These are phyloP conservation scores for Phytophthora multivora DNA, from an alignment of 352 stramenopile species.

Conservation along the genomic window DNA sequence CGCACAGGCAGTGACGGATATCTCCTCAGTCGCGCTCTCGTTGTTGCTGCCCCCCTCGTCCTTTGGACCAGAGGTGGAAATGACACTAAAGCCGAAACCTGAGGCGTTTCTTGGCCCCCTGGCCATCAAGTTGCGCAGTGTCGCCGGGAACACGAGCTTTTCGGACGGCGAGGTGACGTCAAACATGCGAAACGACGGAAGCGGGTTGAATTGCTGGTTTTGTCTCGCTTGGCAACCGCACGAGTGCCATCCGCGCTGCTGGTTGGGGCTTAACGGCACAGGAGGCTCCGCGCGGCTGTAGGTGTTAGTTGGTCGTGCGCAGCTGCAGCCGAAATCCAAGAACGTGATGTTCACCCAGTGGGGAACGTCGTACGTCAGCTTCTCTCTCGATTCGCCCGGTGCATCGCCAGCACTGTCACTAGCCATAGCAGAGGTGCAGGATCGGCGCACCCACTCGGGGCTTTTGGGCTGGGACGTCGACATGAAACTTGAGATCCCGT, in stretches of 20 bases:
- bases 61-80: neutral
- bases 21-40: constrained; percentile 2
- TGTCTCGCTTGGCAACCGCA: constrained; percentile 54
- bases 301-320: constrained; percentile 15
- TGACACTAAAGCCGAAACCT: constrained; percentile 2
- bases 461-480: constrained; percentile 32
- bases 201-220: constrained; percentile 56
- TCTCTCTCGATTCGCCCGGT: constrained; percentile 2
- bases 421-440: constrained; percentile 9
- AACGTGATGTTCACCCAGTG: constrained; percentile 95
- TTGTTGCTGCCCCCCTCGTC: constrained; percentile 6
- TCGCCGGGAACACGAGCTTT: constrained; percentile 56
- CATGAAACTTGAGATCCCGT: constrained; percentile 8
- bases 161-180: constrained; percentile 56
- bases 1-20: constrained; percentile 1
- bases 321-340: constrained; percentile 80
- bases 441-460: constrained; percentile 21
- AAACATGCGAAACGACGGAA: constrained; percentile 80
- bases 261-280: neutral
- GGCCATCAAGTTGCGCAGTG: constrained; percentile 57
- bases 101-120: constrained; percentile 2
- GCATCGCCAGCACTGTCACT: neutral
- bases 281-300: constrained; percentile 1
- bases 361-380: constrained; percentile 87
- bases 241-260: constrained; percentile 27